phyloP scores from a whole-genome alignment of 2,329 filamentous ascomycete genomes.

The Pseudogymnoascus sp. region DNA sequence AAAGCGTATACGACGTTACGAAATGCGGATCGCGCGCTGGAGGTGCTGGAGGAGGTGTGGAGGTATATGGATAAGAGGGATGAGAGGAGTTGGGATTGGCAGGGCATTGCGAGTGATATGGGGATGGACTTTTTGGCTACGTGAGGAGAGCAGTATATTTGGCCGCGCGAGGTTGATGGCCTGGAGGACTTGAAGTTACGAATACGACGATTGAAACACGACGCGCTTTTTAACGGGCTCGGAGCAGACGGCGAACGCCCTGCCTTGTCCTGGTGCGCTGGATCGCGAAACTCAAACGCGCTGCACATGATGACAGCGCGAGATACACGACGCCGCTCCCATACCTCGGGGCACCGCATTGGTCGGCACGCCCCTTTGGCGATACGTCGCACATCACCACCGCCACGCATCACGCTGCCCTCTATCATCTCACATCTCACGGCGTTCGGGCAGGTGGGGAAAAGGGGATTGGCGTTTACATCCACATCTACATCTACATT shows the following conservation, averaged over 20 bases:
- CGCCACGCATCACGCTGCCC: not conserved
- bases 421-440: not conserved
- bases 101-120: constrained; percentile 46
- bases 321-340: not conserved
- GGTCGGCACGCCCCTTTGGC: not conserved
- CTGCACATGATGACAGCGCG: not conserved
- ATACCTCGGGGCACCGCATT: not conserved
- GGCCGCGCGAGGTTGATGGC: no score
- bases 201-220: not conserved
- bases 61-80: constrained; percentile 23
- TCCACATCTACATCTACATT: not conserved
- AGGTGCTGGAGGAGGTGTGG: constrained; percentile 11
- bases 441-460: not conserved
- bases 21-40: constrained; percentile 6
- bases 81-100: constrained; percentile 59
- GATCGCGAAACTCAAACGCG: not conserved
- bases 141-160: constrained; percentile 14
- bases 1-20: constrained; percentile 15
- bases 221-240: not conserved
- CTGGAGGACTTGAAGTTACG: not conserved
- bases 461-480: not conserved
- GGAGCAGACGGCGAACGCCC: not conserved
- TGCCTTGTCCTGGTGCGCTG: not conserved
- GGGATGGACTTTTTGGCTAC: constrained; percentile 47
- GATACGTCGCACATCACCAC: not conserved